phyloP scores from a whole-genome alignment of 345 rosid genomes.

The Gynandropsis gynandra region DNA sequence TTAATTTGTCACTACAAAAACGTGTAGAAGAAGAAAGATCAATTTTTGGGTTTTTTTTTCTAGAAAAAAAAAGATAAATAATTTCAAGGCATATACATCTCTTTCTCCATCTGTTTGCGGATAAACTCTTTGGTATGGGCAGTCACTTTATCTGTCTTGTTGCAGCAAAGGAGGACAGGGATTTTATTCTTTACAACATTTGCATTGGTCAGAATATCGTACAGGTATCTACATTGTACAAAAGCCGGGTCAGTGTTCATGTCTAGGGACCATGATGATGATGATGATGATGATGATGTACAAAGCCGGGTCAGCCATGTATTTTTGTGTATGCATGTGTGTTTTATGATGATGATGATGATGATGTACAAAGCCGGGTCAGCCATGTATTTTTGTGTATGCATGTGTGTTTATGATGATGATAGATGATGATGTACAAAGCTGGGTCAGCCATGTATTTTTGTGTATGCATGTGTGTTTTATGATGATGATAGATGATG shows the following conservation, averaged over 20 bases:
- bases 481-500: too few species aligned
- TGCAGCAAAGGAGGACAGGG: constrained; percentile 78
- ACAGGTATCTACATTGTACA: constrained; percentile 51
- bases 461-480: too few species aligned
- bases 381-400: too few species aligned
- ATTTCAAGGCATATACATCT: constrained; percentile 53
- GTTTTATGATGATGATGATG: too few species aligned
- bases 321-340: too few species aligned
- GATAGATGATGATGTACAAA: too few species aligned
- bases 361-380: too few species aligned
- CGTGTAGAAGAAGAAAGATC: neutral
- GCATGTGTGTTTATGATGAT: too few species aligned
- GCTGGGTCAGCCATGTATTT: too few species aligned
- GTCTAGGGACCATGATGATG: neutral
- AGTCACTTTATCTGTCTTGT: constrained; percentile 89
- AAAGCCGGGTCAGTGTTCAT: constrained; percentile 2
- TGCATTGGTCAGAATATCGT: constrained; percentile 79
- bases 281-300: too few species aligned
- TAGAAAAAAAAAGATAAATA: too few species aligned
- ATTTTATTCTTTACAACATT: constrained; percentile 65
- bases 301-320: too few species aligned
- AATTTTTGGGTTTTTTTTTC: neutral
- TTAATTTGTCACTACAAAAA: constrained; percentile 51
- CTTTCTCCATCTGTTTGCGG: constrained; percentile 88
- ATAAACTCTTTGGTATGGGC: constrained; percentile 91